Base-by-base conservation (phyloP, 2,329 filamentous ascomycete genomes). In the Botrytis galanthina region DNA sequence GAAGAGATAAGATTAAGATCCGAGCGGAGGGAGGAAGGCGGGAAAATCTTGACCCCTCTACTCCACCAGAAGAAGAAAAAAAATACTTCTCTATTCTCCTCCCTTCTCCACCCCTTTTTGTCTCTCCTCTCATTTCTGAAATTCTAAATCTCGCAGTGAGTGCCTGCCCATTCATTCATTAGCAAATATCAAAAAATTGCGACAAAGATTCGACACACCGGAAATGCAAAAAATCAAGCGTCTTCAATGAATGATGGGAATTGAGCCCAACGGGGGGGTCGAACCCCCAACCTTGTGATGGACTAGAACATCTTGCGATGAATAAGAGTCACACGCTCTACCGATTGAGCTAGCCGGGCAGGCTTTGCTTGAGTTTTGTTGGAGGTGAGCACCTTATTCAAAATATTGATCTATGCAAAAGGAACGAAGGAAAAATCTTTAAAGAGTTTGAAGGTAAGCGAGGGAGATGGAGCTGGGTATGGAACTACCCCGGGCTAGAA, bases 291-390 rank as follows among this genome's bases (percentile, higher is more conserved):
- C 39, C 61, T 64, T 64, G 61, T 64, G 61, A 64, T 64, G 16
- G 51, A 57, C 51, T 57, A 29, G 51, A 57, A 16, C 51, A 57
- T 57, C 51, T 57, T 29, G 51, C 51, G 51, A 57, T 57, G n/a
- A 18, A 0, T 79, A 78, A 79, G 77, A 79, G 78, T 75, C 78
- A 77, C 77, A 79, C 78, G 78, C 78, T 79, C 78, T 78, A 79
- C 78, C 78, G 78, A 79, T 79, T 79, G 78, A 79, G 78, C 78
- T 79, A 77, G 73, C 77, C 75, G 75, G 76, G 77, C 51, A 9
- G 51, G 51, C 51, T 57, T 29, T 57, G 51, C 51, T 57, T 57
- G 51, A 57, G 14, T 6, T 57, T 57, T 32, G n/a, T 29, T 57
- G 48, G 0, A 54, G 51, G 5, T 0, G 0, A 0, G 0, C 0